Base-by-base conservation (phyloP, 495 filamentous ascomycete genomes). In the Aspergillus biplanus region DNA sequence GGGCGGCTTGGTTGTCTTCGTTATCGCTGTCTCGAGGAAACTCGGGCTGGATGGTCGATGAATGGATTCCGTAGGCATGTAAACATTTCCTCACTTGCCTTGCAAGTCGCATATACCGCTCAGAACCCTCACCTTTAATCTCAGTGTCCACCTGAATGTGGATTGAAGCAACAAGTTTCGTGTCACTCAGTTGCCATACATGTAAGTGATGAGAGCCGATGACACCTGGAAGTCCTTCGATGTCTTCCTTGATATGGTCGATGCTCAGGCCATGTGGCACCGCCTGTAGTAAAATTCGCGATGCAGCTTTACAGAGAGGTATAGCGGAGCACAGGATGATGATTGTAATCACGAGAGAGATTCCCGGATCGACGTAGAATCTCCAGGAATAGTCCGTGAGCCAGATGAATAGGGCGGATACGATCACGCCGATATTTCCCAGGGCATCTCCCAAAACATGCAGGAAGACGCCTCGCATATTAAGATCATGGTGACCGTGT, bases 21-120 rank as follows among this genome's bases (percentile, higher is more conserved):
- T 82, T 79, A n/a, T 82, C 80, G 34, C 75, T 75, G 49, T 85
- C 82, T 2, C 86, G 80, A 65, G 89, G 90, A 73, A 95, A 99
- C 71, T 99, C 95, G 3, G 96, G 96, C 76, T 99, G 95, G 65
- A 99, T 97, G 7, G 95, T 99, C 5, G 92, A 92, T n/a, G 91
- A 95, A 77, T 98, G 95, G 64, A 99, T 97, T 13, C 95, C 95
- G 67, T 96, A 96, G 15, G 87, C 95, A 70, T 98, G 95, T 16
- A 99, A 84, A 72, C 95, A 99, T 42, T 85, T 86, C 13, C 93
- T 82, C 18, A 96, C 89, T 61, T 86, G 86, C 52, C 83, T 85
- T 11, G 92, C 92, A 34, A 99, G 86, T 54, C 86, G 82, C 96
- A 98, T 99, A 71, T 97, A 99, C 57, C 87, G 82, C 71, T 89